phyloP scores from a whole-genome alignment of 2,329 filamentous ascomycete species.

The Exophiala lecanii-corni region DNA sequence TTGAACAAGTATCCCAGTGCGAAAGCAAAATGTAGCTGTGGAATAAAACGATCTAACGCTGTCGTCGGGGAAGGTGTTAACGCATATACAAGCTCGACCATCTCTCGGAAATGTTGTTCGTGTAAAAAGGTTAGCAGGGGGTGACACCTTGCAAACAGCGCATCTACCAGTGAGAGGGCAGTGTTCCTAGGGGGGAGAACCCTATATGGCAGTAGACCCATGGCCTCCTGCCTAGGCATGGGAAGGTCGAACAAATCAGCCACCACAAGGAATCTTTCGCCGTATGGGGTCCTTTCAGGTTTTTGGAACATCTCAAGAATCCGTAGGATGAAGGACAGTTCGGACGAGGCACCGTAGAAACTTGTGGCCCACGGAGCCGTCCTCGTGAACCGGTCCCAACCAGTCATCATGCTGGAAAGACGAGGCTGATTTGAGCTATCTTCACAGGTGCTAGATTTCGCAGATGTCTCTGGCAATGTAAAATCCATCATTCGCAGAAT shows the following conservation, averaged over 20 bases:
- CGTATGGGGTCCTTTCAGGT: conserved; percentile 7
- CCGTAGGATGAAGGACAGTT: conserved; percentile 17
- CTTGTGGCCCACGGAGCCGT: conserved; percentile 13
- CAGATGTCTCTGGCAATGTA: conserved; percentile 8
- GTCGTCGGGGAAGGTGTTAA: conserved; percentile 3
- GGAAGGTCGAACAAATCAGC: conserved; percentile 16
- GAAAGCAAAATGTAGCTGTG: conserved; percentile 19
- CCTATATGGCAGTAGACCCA: conserved; percentile 2
- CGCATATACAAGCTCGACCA: conserved; percentile 17
- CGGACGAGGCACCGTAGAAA: conserved; percentile 18
- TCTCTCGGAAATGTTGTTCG: conserved; percentile 14
- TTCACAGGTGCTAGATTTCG: conserved; percentile 9
- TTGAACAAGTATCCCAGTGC: conserved; percentile 18
- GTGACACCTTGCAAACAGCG: conserved; percentile 17
- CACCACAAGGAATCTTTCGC: conserved; percentile 2
- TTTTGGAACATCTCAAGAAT: conserved; percentile 20
- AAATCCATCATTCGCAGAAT: conserved; percentile 14
- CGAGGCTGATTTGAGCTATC: conserved; percentile 5
- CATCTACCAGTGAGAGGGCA: conserved; percentile 12
- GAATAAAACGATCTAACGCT: conserved; percentile 10
- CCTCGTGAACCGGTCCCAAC: conserved; percentile 6
- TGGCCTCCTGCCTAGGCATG: conserved; percentile 3
- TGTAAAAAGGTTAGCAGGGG: conserved; percentile 21
- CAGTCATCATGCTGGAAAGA: conserved; percentile 18
- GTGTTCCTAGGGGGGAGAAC: conserved; percentile 10